Percentiles rank a stretch among this genome's conserved stretches.
phyloP scores from a whole-genome alignment of 441 rosid genomes.

The Gossypium lobatum region DNA sequence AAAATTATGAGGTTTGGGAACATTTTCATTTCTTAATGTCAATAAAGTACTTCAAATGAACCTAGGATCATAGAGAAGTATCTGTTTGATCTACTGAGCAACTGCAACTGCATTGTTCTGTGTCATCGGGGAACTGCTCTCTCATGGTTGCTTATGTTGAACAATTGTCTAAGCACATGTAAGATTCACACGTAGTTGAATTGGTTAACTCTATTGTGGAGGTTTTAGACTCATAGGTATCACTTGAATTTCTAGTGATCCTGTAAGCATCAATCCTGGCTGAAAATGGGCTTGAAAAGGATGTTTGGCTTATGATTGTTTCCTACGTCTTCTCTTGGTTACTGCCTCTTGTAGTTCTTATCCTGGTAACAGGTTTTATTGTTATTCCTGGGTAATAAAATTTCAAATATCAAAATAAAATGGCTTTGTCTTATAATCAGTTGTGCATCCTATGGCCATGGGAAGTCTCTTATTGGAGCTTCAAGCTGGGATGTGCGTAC shows the following conservation, averaged over 20 bases:
- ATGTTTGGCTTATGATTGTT: slow-evolving; percentile 2
- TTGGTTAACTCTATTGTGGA: not conserved
- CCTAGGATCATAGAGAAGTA: not conserved
- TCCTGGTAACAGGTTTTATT: not conserved
- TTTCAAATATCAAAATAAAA: not conserved
- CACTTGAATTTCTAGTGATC: not conserved
- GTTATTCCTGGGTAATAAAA: not conserved
- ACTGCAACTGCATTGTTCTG: not conserved
- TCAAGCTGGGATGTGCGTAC: not conserved
- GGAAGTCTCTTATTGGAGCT: not conserved
- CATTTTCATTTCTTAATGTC: not conserved
- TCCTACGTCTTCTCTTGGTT: not conserved
- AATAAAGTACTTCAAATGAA: not conserved
- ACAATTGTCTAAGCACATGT: not conserved
- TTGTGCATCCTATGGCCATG: not conserved
- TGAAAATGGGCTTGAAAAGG: not conserved
- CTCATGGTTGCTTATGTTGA: not conserved
- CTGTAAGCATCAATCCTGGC: not conserved
- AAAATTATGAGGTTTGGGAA: not conserved
- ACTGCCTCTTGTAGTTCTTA: not conserved
- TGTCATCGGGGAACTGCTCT: not conserved
- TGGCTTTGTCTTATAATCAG: not conserved
- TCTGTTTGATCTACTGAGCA: not conserved
- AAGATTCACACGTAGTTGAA: not conserved
- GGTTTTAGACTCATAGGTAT: not conserved